Conservation (phyloP, 257 asterid species). For the Voacanga thouarsii region DNA sequence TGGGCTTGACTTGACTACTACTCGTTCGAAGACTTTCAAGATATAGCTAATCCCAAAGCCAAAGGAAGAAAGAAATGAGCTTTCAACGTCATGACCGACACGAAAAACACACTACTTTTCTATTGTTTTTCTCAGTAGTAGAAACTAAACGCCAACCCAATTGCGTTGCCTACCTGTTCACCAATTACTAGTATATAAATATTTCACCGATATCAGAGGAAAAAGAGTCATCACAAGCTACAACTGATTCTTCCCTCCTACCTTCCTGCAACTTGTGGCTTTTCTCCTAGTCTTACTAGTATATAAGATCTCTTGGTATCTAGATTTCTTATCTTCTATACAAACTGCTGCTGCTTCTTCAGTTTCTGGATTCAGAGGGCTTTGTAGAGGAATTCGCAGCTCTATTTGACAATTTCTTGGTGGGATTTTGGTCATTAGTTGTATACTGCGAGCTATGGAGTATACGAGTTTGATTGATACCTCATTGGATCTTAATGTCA, state of each 20-base stretch:
- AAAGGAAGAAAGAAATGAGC: neutral
- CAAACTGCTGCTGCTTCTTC: neutral
- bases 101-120: slow-evolving; percentile 12
- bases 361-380: neutral
- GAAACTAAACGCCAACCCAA: slow-evolving; percentile 8
- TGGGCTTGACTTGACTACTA: slow-evolving; percentile 56
- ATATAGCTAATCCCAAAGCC: neutral
- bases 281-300: neutral
- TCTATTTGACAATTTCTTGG: neutral
- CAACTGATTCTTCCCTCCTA: slow-evolving; percentile 19
- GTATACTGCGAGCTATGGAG: slow-evolving; percentile 41
- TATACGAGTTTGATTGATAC: slow-evolving; percentile 61
- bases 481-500: slow-evolving; percentile 63
- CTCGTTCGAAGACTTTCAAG: slow-evolving; percentile 26
- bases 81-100: slow-evolving; percentile 30
- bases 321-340: neutral
- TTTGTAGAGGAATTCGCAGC: neutral
- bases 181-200: neutral
- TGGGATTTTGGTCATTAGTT: neutral
- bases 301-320: neutral
- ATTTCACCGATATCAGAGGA: neutral
- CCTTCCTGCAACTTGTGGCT: slow-evolving; percentile 23
- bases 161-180: neutral
- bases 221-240: neutral
- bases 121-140: neutral